These are phyloP conservation scores for Candida silvatica DNA, from an alignment of 805 yeast species.

Conservation along the genomic window DNA sequence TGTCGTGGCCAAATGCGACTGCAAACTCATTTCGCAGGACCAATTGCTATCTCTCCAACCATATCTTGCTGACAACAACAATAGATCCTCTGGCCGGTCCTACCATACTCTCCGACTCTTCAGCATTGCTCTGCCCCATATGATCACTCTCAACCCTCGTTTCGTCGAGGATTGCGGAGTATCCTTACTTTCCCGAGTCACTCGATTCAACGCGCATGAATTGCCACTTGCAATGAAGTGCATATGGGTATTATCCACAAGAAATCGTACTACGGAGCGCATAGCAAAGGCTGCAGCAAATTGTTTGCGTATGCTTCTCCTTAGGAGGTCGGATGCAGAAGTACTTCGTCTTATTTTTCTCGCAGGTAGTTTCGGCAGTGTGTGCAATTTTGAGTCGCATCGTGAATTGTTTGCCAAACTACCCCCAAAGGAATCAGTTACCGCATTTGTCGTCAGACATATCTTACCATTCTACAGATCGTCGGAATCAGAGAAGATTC, in stretches of 20 bases:
- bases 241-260: slow-evolving; percentile 44
- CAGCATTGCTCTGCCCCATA: slow-evolving; percentile 36
- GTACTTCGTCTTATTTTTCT: slow-evolving; percentile 48
- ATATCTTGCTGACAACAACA: slow-evolving; percentile 41
- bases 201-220: slow-evolving; percentile 53
- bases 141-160: slow-evolving; percentile 36
- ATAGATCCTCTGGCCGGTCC: slow-evolving; percentile 31
- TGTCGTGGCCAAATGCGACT: slow-evolving; percentile 43
- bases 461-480: slow-evolving; percentile 43
- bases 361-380: slow-evolving; percentile 63
- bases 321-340: slow-evolving; percentile 8
- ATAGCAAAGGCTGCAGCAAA: slow-evolving; percentile 58
- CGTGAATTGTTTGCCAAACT: slow-evolving; percentile 35
- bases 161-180: slow-evolving; percentile 43
- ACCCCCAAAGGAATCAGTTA: slow-evolving; percentile 43
- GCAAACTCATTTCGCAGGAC: slow-evolving; percentile 50
- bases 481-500: too few species aligned
- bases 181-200: slow-evolving; percentile 44
- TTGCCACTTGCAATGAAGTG: slow-evolving; percentile 70
- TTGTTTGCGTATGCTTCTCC: slow-evolving; percentile 31
- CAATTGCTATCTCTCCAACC: slow-evolving; percentile 62
- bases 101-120: slow-evolving; percentile 48
- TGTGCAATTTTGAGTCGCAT: slow-evolving; percentile 49
- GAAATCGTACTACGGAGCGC: slow-evolving; percentile 36
- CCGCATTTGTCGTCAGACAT: slow-evolving; percentile 50